These are phyloP conservation scores for Phaeotremella skinneri DNA, from an alignment of 768 basidiomycete genomes.

Conservation along the genomic window DNA sequence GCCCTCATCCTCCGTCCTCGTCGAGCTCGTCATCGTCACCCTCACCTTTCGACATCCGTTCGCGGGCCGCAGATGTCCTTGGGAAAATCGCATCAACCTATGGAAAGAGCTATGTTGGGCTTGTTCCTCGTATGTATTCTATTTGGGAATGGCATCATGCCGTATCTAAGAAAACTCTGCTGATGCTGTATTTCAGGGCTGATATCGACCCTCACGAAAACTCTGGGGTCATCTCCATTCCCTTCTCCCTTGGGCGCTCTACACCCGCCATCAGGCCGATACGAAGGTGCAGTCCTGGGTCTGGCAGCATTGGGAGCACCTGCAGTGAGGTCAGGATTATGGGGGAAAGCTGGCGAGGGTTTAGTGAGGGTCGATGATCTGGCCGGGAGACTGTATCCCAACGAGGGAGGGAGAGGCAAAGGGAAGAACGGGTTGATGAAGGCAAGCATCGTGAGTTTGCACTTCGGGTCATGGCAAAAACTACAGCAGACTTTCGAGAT, in stretches of 20 bases:
- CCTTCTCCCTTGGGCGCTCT: constrained; percentile 41
- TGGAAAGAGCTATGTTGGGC: constrained; percentile 43
- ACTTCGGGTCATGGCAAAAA: background rate
- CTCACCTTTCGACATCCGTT: constrained; percentile 64
- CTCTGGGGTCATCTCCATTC: constrained; percentile 57
- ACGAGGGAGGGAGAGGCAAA: constrained; percentile 14
- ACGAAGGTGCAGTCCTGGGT: constrained; percentile 86
- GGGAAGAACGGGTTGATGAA: constrained; percentile 29
- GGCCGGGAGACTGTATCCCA: constrained; percentile 35
- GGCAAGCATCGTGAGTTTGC: constrained; percentile 27
- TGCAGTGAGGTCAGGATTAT: constrained; percentile 32
- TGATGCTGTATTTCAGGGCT: constrained; percentile 79
- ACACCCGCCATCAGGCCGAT: constrained; percentile 61
- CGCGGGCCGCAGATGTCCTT: constrained; percentile 76
- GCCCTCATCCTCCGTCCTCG: constrained; percentile 61
- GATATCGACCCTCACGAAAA: constrained; percentile 87
- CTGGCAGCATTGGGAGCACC: constrained; percentile 80
- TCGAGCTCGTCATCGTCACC: constrained; percentile 21
- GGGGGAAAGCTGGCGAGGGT: constrained; percentile 34
- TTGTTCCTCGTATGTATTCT: constrained; percentile 46
- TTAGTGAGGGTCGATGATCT: constrained; percentile 47
- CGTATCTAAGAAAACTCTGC: constrained; percentile 19
- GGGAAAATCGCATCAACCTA: constrained; percentile 59
- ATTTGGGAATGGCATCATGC: background rate
- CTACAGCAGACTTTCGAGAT: too few relatives aligned